Conservation (phyloP, 139 green algal species). For the Diplosphaera chodatii region DNA sequence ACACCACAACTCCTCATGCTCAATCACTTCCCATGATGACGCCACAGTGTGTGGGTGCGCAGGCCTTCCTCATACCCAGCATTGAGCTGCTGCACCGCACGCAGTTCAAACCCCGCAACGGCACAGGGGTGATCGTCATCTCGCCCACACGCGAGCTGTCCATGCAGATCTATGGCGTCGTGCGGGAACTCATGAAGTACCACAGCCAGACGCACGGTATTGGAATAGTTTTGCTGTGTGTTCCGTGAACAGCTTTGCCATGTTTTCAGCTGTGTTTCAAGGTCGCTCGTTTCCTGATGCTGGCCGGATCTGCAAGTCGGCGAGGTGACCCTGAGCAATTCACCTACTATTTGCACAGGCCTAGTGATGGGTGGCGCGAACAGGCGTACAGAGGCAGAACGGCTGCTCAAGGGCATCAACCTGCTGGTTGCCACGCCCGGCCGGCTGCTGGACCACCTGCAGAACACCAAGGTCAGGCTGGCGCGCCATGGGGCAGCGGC, state of each 20-base stretch:
- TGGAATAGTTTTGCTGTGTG: no score
- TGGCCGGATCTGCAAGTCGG: no score
- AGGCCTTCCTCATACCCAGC: slow-evolving; percentile 89
- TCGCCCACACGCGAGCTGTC: slow-evolving; percentile 91
- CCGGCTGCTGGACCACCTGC: slow-evolving; percentile 94
- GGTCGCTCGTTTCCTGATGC: no score
- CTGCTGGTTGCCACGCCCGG: slow-evolving; percentile 91
- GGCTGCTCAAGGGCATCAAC: slow-evolving; percentile 92
- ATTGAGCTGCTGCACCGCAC: slow-evolving; percentile 87
- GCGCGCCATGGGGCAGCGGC: no score
- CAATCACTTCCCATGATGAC: no score
- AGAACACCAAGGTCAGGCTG: slow-evolving; percentile 63
- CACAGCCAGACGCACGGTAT: slow-evolving; percentile 89
- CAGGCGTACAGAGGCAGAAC: slow-evolving; percentile 87
- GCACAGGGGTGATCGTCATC: slow-evolving; percentile 88
- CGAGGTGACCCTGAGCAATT: no score
- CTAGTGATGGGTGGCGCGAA: slow-evolving; percentile 98
- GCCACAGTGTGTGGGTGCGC: no score
- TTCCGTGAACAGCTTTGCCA: no score
- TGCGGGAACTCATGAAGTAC: slow-evolving; percentile 83
- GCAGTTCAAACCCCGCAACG: slow-evolving; percentile 94
- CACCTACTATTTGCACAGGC: slow-evolving; percentile 28
- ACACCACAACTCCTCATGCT: no score
- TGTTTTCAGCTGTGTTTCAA: no score
- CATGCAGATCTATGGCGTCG: slow-evolving; percentile 96